Evolutionary conservation across 305 asterid species (phyloP).

Genomic region (Ilex paraguariensis): DNA sequence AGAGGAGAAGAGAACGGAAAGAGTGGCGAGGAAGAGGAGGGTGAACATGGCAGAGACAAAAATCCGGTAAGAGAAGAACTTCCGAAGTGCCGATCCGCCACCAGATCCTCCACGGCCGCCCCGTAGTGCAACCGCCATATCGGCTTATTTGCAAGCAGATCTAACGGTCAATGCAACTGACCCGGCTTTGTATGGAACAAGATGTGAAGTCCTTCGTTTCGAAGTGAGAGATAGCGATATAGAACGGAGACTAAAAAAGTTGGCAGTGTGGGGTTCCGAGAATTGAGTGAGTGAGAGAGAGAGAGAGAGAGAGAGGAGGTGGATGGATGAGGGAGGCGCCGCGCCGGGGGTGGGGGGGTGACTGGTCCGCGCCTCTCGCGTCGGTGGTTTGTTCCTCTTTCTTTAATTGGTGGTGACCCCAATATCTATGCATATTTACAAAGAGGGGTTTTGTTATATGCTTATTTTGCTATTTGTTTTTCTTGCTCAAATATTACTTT

Average conservation of each 20-base stretch:
- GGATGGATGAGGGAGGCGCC: no score
- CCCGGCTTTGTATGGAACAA: no score
- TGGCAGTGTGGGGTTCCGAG: no score
- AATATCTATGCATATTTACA: no score
- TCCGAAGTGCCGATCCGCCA: constrained; percentile 60
- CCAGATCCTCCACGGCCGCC: constrained; percentile 58
- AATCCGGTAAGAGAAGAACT: constrained; percentile 79
- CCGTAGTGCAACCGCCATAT: constrained; percentile 81
- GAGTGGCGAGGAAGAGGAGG: constrained; percentile 69
- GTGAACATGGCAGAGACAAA: constrained; percentile 80
- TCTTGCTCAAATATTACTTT: no score
- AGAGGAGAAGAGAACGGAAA: constrained; percentile 74
- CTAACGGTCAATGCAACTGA: background rate
- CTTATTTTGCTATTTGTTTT: background rate
- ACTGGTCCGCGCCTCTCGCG: no score
- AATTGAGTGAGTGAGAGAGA: no score
- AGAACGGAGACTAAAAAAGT: background rate
- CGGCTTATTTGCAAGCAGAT: background rate
- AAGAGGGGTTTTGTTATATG: background rate
- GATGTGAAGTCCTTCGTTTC: no score
- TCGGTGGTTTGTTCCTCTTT: no score
- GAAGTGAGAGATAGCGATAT: background rate
- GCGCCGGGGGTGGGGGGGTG: no score
- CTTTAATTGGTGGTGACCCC: no score
- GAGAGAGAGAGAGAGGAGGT: no score